Evolutionary conservation across 176 grass and related monocot species (phyloP), one percentile per base, ranked within the genome.

Genomic region (Chrysopogon serrulatus): DNA sequence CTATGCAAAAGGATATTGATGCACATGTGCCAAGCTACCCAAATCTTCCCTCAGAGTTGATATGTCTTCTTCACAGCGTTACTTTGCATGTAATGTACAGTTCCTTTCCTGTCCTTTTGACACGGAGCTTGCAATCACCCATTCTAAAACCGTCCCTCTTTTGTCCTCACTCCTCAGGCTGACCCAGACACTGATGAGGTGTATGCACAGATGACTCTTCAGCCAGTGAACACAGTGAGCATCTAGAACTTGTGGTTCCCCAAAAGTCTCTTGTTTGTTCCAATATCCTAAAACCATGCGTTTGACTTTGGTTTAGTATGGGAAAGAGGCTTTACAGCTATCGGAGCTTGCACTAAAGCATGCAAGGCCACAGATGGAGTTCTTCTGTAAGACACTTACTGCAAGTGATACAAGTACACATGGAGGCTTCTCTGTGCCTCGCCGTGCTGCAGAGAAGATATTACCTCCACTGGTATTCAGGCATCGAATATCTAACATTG

Each of bases 201-300:
- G 47, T 99, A 99, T 73, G 93, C 97, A n/a, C 97, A 99, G 77
- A 99, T 99, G 97, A 99, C 93, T 79, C 93, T 99, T 74, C 97
- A 99, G 74, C 97, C 97, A 68, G 97, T 99, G 68, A 99, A 90
- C 76, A 86, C 91, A 36, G 97, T 99, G 76, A 94, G 93, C 80
- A 81, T 65, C 65, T 37, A 56, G 68, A 49, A 17, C 57, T 64
- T 75, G 82, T 48, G 21, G 67, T 86, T 86, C 42, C 24, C 12
- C 4, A 21, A 84, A 33, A 80, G 2, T 39, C 39, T 5, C 35
- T 60, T 79, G 34, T 19, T 49, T 84, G 63, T 45, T 83, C 41
- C 21, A 64, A 23, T 80, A 44, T 82, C 41, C 45, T 85, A 48
- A 91, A 89, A 35, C 77, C n/a, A 63, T 67, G 40, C 16, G 2